These are phyloP conservation scores for Dictyophora rubrovolvata DNA, from an alignment of 768 basidiomycete genomes.

Conservation along the genomic window DNA sequence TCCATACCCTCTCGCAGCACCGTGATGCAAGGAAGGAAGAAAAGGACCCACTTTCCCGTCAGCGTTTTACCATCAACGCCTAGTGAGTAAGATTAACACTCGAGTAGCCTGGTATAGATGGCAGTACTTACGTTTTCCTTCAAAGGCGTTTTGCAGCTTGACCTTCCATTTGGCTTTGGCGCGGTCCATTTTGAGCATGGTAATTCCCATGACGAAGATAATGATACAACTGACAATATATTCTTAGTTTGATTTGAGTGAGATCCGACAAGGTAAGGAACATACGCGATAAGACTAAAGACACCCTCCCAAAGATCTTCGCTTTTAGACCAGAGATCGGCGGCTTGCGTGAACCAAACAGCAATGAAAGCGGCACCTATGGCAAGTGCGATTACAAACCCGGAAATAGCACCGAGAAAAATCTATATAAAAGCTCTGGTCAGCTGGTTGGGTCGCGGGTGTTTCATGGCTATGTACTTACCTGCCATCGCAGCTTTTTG, in stretches of 20 bases:
- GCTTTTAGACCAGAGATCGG: slow-evolving; percentile 71
- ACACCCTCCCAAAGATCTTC: slow-evolving; percentile 92
- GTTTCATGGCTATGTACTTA: slow-evolving; percentile 1
- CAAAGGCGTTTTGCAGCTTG: slow-evolving; percentile 76
- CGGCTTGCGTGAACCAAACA: slow-evolving; percentile 88
- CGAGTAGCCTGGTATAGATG: neutral
- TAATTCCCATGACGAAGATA: slow-evolving; percentile 89
- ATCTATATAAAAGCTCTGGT: slow-evolving; percentile 35
- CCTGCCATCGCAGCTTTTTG: slow-evolving; percentile 16
- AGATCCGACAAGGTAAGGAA: slow-evolving; percentile 35
- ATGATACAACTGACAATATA: slow-evolving; percentile 36
- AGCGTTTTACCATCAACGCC: slow-evolving; percentile 39
- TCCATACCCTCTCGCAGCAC: slow-evolving; percentile 93
- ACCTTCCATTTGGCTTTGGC: slow-evolving; percentile 91
- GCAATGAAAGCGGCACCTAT: slow-evolving; percentile 91
- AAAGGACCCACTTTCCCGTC: slow-evolving; percentile 76
- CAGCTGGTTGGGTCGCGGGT: neutral
- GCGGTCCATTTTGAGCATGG: slow-evolving; percentile 92
- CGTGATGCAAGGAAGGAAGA: slow-evolving; percentile 83
- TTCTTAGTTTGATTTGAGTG: slow-evolving; percentile 19
- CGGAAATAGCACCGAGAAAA: slow-evolving; percentile 60
- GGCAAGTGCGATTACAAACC: slow-evolving; percentile 68
- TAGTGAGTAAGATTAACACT: slow-evolving; percentile 11
- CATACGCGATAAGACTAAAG: slow-evolving; percentile 14
- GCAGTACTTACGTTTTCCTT: slow-evolving; percentile 35